Base-by-base conservation (phyloP, 140 eudicot genomes). In the Senecio squalidus region DNA sequence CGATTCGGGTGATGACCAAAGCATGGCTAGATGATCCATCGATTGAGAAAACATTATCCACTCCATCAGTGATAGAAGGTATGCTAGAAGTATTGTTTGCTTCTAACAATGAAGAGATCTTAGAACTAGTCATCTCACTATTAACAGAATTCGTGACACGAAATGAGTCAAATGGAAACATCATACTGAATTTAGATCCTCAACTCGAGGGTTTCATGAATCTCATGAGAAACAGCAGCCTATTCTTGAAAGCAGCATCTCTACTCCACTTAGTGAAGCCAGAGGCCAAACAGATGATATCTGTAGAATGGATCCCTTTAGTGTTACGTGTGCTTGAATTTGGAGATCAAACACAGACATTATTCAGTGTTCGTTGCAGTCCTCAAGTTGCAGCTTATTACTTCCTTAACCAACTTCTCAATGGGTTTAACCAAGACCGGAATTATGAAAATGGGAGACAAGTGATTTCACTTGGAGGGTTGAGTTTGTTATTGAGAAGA, bases 311-410 rank as follows among this genome's bases (percentile, higher is more conserved):
- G 95, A 36, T 86, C 27, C 95, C 95, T 50, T 53, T 83, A 39
- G 84, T 83, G 50, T 75, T 86, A 15, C 81, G 95, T 25, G 95
- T 86, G 28, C 62, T 86, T 5, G 95, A 86, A 26, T 86, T 83
- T 45, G 95, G 93, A 14, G 95, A 86, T 67, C 95, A 86, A 46
- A 51, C 70, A 20, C 93, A 86, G 45, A 71, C 71, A 1, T 49
- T 86, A 41, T 86, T 86, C 65, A 62, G 73, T 21, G 85, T 86
- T 24, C 76, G 58, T 40, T 75, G 83, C 69, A 58, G 78, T 58
- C 89, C 95, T 49, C 86, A 80, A 41, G 79, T 55, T 66, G 93
- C 93, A 14, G 93, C 93, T 1, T 80, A 83, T 70, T 86, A 86
- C 80, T 83, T 86, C 10, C 72, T 86, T 30, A 79, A 75, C 40